phyloP scores from a whole-genome alignment of 2,329 filamentous ascomycete genomes.

The Colletotrichum sojae region DNA sequence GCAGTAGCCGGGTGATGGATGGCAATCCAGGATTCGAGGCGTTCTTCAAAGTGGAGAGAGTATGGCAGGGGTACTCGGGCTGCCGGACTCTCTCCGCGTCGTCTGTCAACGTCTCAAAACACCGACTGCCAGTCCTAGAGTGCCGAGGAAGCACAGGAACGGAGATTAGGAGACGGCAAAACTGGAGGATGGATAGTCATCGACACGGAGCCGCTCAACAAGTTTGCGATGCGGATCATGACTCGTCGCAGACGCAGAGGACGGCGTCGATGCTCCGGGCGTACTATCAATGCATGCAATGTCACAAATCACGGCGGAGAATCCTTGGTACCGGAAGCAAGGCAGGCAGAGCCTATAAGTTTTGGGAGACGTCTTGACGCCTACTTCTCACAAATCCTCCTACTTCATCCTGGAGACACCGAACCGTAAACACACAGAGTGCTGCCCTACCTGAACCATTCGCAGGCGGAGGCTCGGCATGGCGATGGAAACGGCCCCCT shows the following conservation, averaged over 20 bases:
- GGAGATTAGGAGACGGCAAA: background rate
- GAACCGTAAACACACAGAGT: background rate
- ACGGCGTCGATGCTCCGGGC: constrained; percentile 1
- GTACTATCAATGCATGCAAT: background rate
- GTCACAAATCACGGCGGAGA: constrained; percentile 4
- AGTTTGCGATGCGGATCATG: constrained; percentile 33
- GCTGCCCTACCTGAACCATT: background rate
- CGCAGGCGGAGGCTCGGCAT: constrained; percentile 13
- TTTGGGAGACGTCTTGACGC: too few relatives aligned
- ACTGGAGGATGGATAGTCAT: background rate
- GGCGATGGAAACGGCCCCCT: constrained; percentile 15
- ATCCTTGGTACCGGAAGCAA: background rate
- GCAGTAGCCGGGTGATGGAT: constrained; percentile 18
- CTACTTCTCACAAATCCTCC: too few relatives aligned
- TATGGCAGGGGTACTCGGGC: constrained; percentile 1
- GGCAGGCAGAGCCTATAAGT: background rate
- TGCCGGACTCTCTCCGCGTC: constrained; percentile 8
- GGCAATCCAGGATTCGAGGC: constrained; percentile 24
- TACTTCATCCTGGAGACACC: background rate
- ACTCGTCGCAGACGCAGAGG: constrained; percentile 26
- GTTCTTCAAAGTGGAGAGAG: constrained; percentile 20
- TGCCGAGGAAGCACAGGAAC: background rate
- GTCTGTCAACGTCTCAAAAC: constrained; percentile 10
- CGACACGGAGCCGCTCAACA: constrained; percentile 3
- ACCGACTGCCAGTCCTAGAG: background rate